Base-by-base conservation (phyloP, 1,284 basidiomycete species). In the Rhodotorula sp. region DNA sequence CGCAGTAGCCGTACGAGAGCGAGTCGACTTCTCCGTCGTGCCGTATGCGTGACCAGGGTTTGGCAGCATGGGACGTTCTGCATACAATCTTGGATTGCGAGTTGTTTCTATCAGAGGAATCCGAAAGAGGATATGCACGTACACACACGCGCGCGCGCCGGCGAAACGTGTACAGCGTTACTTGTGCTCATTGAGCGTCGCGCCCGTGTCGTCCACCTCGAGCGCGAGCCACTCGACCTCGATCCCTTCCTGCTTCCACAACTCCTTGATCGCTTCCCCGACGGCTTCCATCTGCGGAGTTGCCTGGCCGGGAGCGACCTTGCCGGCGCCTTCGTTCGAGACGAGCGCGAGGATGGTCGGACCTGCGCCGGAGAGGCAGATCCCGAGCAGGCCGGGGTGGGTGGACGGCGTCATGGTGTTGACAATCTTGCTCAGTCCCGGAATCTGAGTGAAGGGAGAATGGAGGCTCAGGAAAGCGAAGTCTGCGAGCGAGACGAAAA, bases 271-370 rank as follows among this genome's bases (percentile, higher is more conserved):
- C 75, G 90, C 90, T 76, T 88, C 86, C 12, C 91, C 93, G 68
- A 97, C 94, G 3, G 57, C 66, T 34, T 43, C 43, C 74, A 76
- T 76, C 60, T 64, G 60, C 21, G 69, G 60, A 26, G 67, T 67
- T 59, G 69, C 55, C 23, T 62, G 19, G 15, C 64, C 68, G 16
- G 23, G 21, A 19, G 45, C 52, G 12, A 45, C 49, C n/a, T 31
- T 45, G 34, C 31, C 58, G 38, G 38, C 61, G 10, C 66, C 74
- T 48, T 71, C 71, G 60, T 76, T 75, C 50, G 68, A 69, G 21
- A 76, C 95, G n/a, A 99, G 86, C 0, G 97, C 97, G 67, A 99
- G 86, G 76, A 99, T 97, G 3, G 97, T 98, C 2, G 97, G 97
- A 0, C 97, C 97, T 2, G 97, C 97, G 14, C 97, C 97, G 2